A percentile compares a stretch with the other conserved stretches of the same genome.
phyloP scores from a whole-genome alignment of 345 rosid species.

The Reutealis trisperma region DNA sequence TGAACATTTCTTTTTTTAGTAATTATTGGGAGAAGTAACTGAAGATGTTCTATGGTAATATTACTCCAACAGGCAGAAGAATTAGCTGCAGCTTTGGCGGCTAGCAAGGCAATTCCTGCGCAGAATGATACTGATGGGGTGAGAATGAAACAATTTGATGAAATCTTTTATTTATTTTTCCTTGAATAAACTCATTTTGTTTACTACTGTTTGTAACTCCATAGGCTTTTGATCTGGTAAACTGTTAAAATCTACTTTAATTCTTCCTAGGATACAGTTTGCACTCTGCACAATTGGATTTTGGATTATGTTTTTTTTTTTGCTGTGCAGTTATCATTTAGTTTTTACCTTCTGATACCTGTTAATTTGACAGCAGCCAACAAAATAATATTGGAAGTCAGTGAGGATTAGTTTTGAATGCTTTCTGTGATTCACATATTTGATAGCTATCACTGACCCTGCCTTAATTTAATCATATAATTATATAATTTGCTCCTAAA shows the following conservation, averaged over 20 bases:
- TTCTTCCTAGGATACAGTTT: not conserved
- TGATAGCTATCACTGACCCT: not conserved
- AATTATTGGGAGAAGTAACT: not conserved
- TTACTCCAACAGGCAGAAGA: slow-evolving; percentile 81
- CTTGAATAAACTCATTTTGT: not conserved
- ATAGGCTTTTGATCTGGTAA: not conserved
- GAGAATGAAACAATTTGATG: slow-evolving; percentile 25
- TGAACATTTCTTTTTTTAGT: not conserved
- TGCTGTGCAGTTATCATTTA: not conserved
- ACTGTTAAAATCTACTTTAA: not conserved
- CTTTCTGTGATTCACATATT: not conserved
- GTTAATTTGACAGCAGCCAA: not conserved
- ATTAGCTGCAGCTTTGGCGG: slow-evolving; percentile 74
- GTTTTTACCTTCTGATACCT: not conserved
- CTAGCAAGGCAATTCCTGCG: slow-evolving; percentile 62
- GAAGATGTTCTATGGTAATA: slow-evolving; percentile 9
- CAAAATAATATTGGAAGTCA: not conserved
- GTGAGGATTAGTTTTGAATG: not conserved
- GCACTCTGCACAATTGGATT: not conserved
- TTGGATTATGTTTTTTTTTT: not conserved
- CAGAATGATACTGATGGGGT: slow-evolving; percentile 68
- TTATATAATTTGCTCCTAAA: not conserved
- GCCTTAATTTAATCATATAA: not conserved
- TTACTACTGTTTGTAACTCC: not conserved
- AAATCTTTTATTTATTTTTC: not conserved